Evolutionary conservation across 192 early-diverging fungal genomes (phyloP).

Genomic region (Backusella luteola): DNA sequence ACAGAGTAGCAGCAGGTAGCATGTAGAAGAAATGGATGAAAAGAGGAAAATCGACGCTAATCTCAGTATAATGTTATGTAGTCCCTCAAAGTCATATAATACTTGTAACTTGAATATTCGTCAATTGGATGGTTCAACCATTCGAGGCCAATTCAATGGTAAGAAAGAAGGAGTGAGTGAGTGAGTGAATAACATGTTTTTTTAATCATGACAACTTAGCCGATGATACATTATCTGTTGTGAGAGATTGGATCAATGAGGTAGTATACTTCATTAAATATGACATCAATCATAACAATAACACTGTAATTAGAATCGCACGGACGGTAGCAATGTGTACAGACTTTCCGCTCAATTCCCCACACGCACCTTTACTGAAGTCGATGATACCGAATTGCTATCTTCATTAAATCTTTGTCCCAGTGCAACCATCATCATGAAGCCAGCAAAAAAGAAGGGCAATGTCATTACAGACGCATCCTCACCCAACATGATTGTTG

Average conservation of each 20-base stretch:
- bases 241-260: slow-evolving; percentile 29
- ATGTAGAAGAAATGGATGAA: neutral
- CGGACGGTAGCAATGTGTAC: slow-evolving; percentile 31
- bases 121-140: slow-evolving; percentile 27
- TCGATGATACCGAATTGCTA: slow-evolving; percentile 21
- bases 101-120: slow-evolving; percentile 28
- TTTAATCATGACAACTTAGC: slow-evolving; percentile 2
- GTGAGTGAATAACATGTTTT: neutral
- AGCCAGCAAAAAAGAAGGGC: slow-evolving; percentile 16
- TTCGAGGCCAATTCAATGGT: slow-evolving; percentile 29
- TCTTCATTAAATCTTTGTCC: slow-evolving; percentile 23
- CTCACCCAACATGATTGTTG: neutral
- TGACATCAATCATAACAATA: neutral
- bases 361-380: slow-evolving; percentile 26
- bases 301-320: slow-evolving; percentile 20
- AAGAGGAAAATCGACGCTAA: too few relatives aligned
- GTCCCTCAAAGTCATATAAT: neutral
- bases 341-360: slow-evolving; percentile 36
- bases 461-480: slow-evolving; percentile 6
- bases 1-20: neutral
- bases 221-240: slow-evolving; percentile 16
- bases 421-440: slow-evolving; percentile 38
- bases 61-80: too few relatives aligned
- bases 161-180: neutral
- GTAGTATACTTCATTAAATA: neutral